Base-by-base conservation (phyloP, 2,329 filamentous ascomycete species). In the Pseudogymnoascus sp. region DNA sequence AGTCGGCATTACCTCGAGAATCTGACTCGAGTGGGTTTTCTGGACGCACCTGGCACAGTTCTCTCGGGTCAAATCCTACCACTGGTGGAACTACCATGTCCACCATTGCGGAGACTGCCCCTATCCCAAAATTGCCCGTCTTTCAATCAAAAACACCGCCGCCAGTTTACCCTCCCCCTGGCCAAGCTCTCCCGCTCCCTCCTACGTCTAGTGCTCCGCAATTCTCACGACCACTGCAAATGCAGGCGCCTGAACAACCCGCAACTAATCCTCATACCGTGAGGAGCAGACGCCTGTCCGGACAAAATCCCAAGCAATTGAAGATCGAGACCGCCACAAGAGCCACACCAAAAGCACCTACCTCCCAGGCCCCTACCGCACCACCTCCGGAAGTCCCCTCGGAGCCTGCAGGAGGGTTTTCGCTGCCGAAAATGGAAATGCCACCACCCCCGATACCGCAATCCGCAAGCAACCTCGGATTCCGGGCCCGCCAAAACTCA, bases 21-120 rank as follows among this genome's bases (percentile, higher is more conserved):
- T 94, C 91, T 2, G 89, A 91, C 72, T 93, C 90, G 1, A 95
- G 89, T 76, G 85, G 85, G 12, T 82, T 88, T 67, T 92, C 90
- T n/a, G 83, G 84, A 62, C 84, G 84, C 66, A 91, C 90, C 11
- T 93, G 89, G 87, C 87, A 92, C 72, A 92, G 88, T 72, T 92
- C 91, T 6, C 82, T 85, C 68, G 85, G 83, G 28, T 91, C 89
- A 5, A 90, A 89, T 67, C 84, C 87, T 60, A 85, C 86, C 1
- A 88, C 87, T 2, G 80, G 84, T 59, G 85, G 84, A 18, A 89
- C 84, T 14, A 81, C 83, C 0, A 75, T 92, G 60, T 90, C 90
- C 1, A 90, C 89, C 0, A 86, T 94, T 37, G 83, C 85, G 28
- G 91, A 95, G 65, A 60, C 70, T 16, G 66, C 69, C 28, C 62